A percentile compares a stretch with the other conserved stretches of the same genome.
phyloP scores from a whole-genome alignment of 2,329 filamentous ascomycete species.

The Metarhizium anisopliae region DNA sequence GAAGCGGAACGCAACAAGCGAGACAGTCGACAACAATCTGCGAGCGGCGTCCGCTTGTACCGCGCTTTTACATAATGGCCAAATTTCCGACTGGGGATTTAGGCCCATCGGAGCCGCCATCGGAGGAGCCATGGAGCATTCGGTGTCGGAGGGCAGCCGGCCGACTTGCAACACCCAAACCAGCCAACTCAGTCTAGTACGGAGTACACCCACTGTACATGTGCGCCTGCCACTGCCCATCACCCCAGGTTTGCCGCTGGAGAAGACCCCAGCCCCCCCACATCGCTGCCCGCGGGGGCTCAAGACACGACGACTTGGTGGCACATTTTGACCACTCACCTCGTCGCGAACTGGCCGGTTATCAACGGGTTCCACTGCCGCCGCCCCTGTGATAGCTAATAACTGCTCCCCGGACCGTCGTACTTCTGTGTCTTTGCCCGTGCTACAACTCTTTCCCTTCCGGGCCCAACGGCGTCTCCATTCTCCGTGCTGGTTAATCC shows the following conservation, averaged over 20 bases:
- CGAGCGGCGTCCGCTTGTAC: too few relatives aligned
- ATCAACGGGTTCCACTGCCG: slow-evolving; percentile 6
- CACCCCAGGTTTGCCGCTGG: not conserved
- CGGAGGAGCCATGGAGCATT: not conserved
- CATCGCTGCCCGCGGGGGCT: not conserved
- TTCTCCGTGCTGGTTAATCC: not conserved
- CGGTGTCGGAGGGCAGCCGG: not conserved
- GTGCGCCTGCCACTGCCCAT: not conserved
- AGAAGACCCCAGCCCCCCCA: not conserved
- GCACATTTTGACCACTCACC: not conserved
- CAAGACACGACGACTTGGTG: not conserved
- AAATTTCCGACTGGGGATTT: not conserved
- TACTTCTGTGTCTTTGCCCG: not conserved
- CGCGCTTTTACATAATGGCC: too few relatives aligned
- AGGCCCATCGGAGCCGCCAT: not conserved
- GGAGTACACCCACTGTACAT: too few relatives aligned
- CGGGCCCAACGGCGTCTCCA: not conserved
- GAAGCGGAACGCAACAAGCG: too few relatives aligned
- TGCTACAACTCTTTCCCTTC: not conserved
- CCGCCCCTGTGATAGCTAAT: not conserved
- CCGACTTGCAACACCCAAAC: not conserved
- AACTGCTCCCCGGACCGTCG: not conserved
- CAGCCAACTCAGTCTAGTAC: too few relatives aligned
- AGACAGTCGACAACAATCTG: too few relatives aligned
- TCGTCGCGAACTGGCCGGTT: slow-evolving; percentile 1